phyloP scores from a whole-genome alignment of 768 basidiomycete species.

The Phallus indusiatus region DNA sequence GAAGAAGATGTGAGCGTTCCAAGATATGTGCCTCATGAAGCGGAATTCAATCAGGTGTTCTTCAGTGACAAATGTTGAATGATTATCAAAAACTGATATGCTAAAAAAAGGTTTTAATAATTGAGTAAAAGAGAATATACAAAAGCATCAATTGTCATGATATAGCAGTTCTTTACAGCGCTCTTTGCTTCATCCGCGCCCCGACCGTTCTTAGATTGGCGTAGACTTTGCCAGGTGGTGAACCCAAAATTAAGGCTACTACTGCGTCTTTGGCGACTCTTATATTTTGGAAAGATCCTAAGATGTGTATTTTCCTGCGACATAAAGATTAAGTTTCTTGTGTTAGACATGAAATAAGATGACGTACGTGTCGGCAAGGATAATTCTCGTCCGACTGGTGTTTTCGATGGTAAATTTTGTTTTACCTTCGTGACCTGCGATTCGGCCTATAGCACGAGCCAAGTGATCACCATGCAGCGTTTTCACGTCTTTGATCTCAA shows the following conservation, averaged over 20 bases:
- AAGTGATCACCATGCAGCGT: conserved; percentile 96
- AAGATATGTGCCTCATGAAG: too few species aligned
- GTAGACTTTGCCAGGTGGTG: conserved; percentile 91
- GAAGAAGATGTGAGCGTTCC: too few species aligned
- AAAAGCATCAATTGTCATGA: too few species aligned
- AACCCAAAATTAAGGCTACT: conserved; percentile 89
- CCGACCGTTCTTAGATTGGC: conserved; percentile 86
- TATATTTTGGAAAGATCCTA: conserved; percentile 98
- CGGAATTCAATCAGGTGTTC: too few species aligned
- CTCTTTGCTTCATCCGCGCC: conserved; percentile 88
- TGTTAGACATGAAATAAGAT: conserved; percentile 1
- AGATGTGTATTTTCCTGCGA: conserved; percentile 89
- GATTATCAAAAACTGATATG: too few species aligned
- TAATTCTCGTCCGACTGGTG: conserved; percentile 91
- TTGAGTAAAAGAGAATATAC: too few species aligned
- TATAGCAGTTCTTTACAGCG: conserved; percentile 36
- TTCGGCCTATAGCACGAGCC: conserved; percentile 98
- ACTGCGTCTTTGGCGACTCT: conserved; percentile 95
- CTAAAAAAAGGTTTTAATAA: too few species aligned
- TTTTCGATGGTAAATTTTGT: conserved; percentile 99
- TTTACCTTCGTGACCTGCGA: conserved; percentile 97
- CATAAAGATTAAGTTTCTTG: conserved; percentile 6
- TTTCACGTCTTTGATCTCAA: conserved; percentile 99
- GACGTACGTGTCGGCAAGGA: conserved; percentile 91
- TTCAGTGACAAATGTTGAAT: too few species aligned